phyloP scores from a whole-genome alignment of 352 stramenopile genomes.

The Phytophthora fragariae region DNA sequence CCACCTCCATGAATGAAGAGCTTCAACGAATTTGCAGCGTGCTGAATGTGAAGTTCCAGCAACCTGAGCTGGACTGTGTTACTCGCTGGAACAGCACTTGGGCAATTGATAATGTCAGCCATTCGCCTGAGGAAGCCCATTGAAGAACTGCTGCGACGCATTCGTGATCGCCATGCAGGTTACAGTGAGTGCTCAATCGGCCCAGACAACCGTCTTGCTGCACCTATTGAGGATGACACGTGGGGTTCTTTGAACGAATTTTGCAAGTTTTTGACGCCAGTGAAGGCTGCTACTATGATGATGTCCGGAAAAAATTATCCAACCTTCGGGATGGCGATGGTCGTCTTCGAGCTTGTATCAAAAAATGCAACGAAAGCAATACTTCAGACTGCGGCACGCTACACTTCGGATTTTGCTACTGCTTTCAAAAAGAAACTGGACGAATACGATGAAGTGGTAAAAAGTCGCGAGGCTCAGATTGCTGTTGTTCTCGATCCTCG shows the following conservation, averaged over 20 bases:
- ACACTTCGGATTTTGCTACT: constrained; percentile 10
- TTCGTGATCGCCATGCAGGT: no score
- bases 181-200: no score
- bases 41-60: constrained; percentile 1
- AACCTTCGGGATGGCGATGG: constrained; percentile 18
- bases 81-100: constrained; percentile 24
- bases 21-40: constrained; percentile 4
- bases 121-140: constrained; percentile 5
- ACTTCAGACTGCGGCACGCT: neutral
- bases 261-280: no score
- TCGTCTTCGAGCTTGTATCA: constrained; percentile 3
- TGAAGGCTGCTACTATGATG: no score
- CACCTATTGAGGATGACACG: no score
- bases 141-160: constrained; percentile 15
- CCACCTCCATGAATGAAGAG: neutral
- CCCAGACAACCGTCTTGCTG: no score
- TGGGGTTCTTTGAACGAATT: no score
- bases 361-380: constrained; percentile 2
- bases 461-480: constrained; percentile 17
- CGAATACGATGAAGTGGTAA: neutral
- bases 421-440: constrained; percentile 22
- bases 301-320: no score
- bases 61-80: constrained; percentile 10
- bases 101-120: constrained; percentile 7
- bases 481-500: constrained; percentile 21